Evolutionary conservation across 257 asterid genomes (phyloP).

Genomic region (Oldenlandia corymbosa): DNA sequence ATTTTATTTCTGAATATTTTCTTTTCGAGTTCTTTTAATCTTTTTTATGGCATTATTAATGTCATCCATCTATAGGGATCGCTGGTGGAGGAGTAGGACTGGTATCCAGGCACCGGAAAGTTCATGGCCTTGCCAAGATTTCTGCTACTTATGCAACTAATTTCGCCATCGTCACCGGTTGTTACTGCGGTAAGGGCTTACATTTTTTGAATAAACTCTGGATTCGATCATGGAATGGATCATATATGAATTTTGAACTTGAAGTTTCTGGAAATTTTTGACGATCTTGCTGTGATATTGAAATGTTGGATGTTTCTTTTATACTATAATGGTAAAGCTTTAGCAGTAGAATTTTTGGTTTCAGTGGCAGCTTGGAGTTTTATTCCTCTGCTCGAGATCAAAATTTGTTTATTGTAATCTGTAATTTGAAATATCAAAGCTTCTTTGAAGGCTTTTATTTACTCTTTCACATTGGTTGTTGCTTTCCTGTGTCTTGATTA

Average conservation of each 20-base stretch:
- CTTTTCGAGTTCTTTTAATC: not conserved
- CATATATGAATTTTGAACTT: not conserved
- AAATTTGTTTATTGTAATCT: no score
- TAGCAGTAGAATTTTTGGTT: not conserved
- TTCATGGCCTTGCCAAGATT: constrained; percentile 50
- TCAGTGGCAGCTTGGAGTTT: no score
- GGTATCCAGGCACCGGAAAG: constrained; percentile 66
- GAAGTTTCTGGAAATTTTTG: not conserved
- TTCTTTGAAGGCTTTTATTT: not conserved
- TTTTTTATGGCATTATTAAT: not conserved
- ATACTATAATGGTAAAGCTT: not conserved
- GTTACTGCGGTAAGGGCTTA: constrained; percentile 66
- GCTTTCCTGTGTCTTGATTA: not conserved
- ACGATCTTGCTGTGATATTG: no score
- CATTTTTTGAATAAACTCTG: not conserved
- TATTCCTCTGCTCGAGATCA: no score
- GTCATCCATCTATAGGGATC: constrained; percentile 45
- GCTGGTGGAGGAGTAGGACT: constrained; percentile 80
- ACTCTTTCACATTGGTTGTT: not conserved
- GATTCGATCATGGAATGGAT: not conserved
- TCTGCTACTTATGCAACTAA: constrained; percentile 75
- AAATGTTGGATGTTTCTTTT: no score
- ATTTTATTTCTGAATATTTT: not conserved
- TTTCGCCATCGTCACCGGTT: constrained; percentile 78
- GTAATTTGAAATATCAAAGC: no score